Evolutionary conservation across 768 basidiomycete species (phyloP), one percentile per base, ranked within the genome.

Genomic region (Amanita pallidorosea): DNA sequence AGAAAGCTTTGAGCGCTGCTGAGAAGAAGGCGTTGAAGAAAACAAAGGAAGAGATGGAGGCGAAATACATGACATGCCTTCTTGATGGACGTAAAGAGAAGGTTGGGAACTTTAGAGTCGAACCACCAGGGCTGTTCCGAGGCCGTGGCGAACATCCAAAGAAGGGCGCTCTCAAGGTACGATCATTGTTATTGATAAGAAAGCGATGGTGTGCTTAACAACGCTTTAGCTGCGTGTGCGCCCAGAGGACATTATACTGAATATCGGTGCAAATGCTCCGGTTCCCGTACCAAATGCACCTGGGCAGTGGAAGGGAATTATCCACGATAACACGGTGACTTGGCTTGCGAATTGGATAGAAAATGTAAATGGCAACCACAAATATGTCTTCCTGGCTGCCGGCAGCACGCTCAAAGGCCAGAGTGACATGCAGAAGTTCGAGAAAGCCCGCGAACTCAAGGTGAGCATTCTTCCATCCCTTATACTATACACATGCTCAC

Each of bases 281-380:
- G 69, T 86, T 25, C 96, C 96, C 1, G 67, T 77, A n/a, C 91
- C 96, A 4, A 97, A 96, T 56, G 81, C 87, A 62, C 83, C 92
- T 17, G 95, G 96, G 40, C 77, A 80, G 38, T 99, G 96, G 96
- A 92, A 88, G 64, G 73, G 75, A 3, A 72, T 96, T 18, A 75
- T 80, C 9, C 90, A 98, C 61, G 94, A 98, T 62, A 85, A 94
- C 57, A 97, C 92, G 2, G 96, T 98, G 23, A 98, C 96, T 11
- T 99, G 96, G 96, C 76, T 99, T 44, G 96, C 96, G 4, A 94
- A 88, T 51, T 99, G 96, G 96, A 93, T 92, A 42, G 96, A 98
- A 67, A 99, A 99, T 62, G 83, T 98, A 67, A 98, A 98, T 61
- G 80, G 83, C 54, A 89, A 85, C 61, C 83, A 88, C 66, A 97